Percentiles rank a stretch among this genome's conserved stretches.
phyloP scores from a whole-genome alignment of 176 grass and related monocot species.

The Triticum timopheevii region DNA sequence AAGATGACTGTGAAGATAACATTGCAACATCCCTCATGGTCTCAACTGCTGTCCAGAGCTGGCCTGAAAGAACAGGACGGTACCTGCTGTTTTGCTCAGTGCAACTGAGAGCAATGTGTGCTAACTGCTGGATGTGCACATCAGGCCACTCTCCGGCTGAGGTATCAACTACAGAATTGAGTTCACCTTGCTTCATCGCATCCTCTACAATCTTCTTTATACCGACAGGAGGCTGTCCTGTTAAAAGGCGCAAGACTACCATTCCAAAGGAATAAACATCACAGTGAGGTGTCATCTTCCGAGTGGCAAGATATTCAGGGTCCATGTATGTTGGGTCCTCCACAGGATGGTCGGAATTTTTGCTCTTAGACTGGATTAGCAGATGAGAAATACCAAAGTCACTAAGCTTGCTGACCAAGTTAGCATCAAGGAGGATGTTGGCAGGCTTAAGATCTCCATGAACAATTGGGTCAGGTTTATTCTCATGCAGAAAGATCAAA shows the following conservation, averaged over 20 bases:
- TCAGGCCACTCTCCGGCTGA: constrained; percentile 31
- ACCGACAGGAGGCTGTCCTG: constrained; percentile 24
- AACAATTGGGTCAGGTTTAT: background rate
- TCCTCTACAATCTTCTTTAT: constrained; percentile 47
- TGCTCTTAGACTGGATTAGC: background rate
- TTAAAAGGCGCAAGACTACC: constrained; percentile 39
- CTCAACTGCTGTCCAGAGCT: constrained; percentile 29
- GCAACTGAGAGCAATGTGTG: constrained; percentile 35
- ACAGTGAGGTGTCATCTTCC: no score
- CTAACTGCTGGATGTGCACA: constrained; percentile 12
- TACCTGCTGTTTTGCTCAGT: constrained; percentile 28
- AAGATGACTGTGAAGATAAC: constrained; percentile 25
- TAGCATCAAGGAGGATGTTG: background rate
- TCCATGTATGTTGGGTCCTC: background rate
- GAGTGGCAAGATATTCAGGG: no score
- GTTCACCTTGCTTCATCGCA: constrained; percentile 14
- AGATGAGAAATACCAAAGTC: background rate
- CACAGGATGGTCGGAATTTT: background rate
- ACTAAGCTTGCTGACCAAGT: background rate
- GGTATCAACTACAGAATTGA: constrained; percentile 38
- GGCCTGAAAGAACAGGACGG: constrained; percentile 31
- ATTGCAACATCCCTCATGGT: constrained; percentile 20
- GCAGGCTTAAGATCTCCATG: background rate
- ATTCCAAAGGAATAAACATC: no score
- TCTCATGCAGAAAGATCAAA: background rate